Conservation (phyloP, 2,329 filamentous ascomycete genomes). For the Furcasterigmium sp. region DNA sequence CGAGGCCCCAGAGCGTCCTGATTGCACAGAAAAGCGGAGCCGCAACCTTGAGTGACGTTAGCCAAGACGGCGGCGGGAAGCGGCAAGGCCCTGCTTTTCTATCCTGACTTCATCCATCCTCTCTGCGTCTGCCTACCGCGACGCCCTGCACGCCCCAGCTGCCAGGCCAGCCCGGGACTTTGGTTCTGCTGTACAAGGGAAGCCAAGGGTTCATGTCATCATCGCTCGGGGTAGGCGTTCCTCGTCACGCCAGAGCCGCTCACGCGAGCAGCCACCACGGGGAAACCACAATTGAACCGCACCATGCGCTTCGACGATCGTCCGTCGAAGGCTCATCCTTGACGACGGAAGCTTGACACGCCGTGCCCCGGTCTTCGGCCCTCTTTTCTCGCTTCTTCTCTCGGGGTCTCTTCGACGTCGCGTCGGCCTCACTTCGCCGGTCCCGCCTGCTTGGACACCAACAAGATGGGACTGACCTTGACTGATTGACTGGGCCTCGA, state of each 20-base stretch:
- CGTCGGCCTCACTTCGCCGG: not conserved
- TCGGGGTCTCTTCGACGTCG: not conserved
- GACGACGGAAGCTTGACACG: too few species aligned
- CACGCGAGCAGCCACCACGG: not conserved
- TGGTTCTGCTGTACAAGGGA: not conserved
- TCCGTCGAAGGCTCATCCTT: too few species aligned
- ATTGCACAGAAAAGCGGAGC: not conserved
- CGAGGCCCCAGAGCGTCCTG: not conserved
- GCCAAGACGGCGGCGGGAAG: not conserved
- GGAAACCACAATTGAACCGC: not conserved
- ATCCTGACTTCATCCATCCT: not conserved
- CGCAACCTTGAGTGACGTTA: not conserved
- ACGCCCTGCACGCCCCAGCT: too few species aligned
- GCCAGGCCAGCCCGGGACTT: too few species aligned
- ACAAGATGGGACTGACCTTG: not conserved
- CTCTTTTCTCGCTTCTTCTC: constrained; percentile 1
- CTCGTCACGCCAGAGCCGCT: not conserved
- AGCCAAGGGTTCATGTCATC: not conserved
- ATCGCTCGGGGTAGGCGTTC: not conserved
- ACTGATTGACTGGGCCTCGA: too few species aligned
- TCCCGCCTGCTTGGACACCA: not conserved
- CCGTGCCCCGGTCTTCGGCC: too few species aligned
- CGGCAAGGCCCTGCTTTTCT: not conserved
- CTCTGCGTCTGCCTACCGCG: too few species aligned
- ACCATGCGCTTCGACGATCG: not conserved